Evolutionary conservation across 1,284 basidiomycete genomes (phyloP).

Genomic region (Ceratobasidium sp.): DNA sequence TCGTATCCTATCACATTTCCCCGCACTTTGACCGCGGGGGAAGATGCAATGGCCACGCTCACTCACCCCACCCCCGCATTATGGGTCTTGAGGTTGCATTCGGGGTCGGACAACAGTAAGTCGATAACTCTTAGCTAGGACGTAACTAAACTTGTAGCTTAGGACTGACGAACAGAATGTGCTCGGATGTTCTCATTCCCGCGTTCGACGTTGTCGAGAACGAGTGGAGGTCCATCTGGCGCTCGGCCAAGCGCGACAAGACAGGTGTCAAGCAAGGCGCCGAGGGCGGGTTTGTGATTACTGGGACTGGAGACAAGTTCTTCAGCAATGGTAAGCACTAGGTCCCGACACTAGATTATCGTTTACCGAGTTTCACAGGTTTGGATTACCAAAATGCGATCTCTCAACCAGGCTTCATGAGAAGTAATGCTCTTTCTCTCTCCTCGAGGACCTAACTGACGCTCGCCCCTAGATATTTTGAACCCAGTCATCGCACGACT

Average conservation of each 20-base stretch:
- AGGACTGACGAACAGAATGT: constrained; percentile 57
- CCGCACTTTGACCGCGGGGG: constrained; percentile 19
- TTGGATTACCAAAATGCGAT: constrained; percentile 72
- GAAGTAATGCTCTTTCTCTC: constrained; percentile 53
- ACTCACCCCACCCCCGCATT: constrained; percentile 45
- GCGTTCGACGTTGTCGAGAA: constrained; percentile 79
- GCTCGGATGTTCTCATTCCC: constrained; percentile 69
- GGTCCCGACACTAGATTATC: constrained; percentile 37
- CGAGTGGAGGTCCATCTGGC: constrained; percentile 71
- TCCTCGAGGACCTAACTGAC: not conserved
- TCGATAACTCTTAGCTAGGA: not conserved
- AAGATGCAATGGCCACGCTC: constrained; percentile 38
- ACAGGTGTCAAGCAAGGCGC: constrained; percentile 57
- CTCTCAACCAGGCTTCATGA: constrained; percentile 75
- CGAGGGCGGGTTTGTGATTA: constrained; percentile 76
- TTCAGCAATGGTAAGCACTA: constrained; percentile 76
- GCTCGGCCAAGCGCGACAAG: constrained; percentile 51
- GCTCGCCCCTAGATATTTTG: constrained; percentile 45
- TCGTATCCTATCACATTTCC: constrained; percentile 27
- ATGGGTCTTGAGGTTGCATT: constrained; percentile 80
- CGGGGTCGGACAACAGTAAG: constrained; percentile 76
- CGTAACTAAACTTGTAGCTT: not conserved
- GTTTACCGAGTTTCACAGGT: constrained; percentile 53
- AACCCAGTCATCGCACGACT: constrained; percentile 56
- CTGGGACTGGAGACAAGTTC: constrained; percentile 81